These are phyloP conservation scores for Tolypocladium paradoxum DNA, from an alignment of 2,329 filamentous ascomycete species.

Conservation along the genomic window DNA sequence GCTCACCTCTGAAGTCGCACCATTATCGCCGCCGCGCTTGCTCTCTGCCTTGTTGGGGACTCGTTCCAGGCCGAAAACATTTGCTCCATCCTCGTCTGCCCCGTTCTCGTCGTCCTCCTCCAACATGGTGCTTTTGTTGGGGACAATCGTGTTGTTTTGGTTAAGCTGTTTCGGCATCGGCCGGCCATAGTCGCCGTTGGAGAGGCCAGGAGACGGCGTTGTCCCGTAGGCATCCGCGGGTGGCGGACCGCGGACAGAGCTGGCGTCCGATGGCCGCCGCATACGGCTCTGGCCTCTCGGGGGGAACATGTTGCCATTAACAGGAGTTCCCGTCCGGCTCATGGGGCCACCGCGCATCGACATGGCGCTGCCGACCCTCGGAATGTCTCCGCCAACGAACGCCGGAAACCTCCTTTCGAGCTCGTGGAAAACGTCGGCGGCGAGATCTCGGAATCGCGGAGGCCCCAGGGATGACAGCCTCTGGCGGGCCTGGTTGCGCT, in stretches of 20 bases:
- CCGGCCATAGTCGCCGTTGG: slow-evolving; percentile 56
- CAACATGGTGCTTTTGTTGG: slow-evolving; percentile 95
- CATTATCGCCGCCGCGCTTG: slow-evolving; percentile 14
- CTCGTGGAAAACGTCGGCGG: slow-evolving; percentile 93
- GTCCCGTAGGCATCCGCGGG: slow-evolving; percentile 36
- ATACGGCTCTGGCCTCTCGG: slow-evolving; percentile 42
- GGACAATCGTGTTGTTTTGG: slow-evolving; percentile 91
- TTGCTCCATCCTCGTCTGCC: slow-evolving; percentile 35
- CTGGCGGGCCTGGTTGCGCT: slow-evolving; percentile 94
- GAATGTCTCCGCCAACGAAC: slow-evolving; percentile 60
- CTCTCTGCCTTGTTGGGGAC: slow-evolving; percentile 16
- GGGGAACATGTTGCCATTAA: slow-evolving; percentile 42
- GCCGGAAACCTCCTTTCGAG: slow-evolving; percentile 81
- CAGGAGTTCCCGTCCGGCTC: slow-evolving; percentile 52
- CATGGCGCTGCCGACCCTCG: slow-evolving; percentile 58
- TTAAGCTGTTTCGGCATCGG: slow-evolving; percentile 76
- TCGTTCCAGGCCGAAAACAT: slow-evolving; percentile 43
- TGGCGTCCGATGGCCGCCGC: slow-evolving; percentile 50
- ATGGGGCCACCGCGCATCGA: slow-evolving; percentile 46
- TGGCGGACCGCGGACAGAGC: slow-evolving; percentile 42
- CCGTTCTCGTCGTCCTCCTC: slow-evolving; percentile 75
- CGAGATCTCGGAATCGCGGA: slow-evolving; percentile 79
- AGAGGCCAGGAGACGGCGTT: slow-evolving; percentile 48
- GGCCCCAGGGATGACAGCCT: slow-evolving; percentile 84
- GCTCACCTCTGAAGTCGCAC: slow-evolving; percentile 27